Conservation (phyloP, 1,284 basidiomycete genomes). For the Puccinia coronata region DNA sequence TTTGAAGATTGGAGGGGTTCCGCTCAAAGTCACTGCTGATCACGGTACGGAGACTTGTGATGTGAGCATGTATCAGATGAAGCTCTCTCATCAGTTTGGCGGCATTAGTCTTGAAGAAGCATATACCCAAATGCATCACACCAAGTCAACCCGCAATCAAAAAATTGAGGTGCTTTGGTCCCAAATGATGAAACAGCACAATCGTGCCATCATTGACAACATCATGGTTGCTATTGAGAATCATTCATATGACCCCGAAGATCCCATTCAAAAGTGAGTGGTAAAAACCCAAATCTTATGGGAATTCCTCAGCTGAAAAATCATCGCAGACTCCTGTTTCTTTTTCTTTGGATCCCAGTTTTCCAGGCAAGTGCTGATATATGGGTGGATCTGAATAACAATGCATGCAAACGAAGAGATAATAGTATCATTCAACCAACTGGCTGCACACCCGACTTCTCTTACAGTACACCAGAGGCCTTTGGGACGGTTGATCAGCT, state of each 20-base stretch:
- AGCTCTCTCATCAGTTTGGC: not conserved
- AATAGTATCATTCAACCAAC: not conserved
- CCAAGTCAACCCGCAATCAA: not conserved
- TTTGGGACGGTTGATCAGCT: not conserved
- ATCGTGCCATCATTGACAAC: not conserved
- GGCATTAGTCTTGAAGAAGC: not conserved
- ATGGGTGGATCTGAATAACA: not conserved
- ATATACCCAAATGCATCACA: not conserved
- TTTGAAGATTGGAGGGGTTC: no score
- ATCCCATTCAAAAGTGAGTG: not conserved
- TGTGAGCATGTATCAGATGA: not conserved
- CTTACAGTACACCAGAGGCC: not conserved
- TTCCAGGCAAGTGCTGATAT: not conserved
- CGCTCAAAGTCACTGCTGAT: no score
- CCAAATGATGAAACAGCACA: no score
- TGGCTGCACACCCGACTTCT: not conserved
- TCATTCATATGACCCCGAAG: not conserved
- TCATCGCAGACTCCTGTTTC: not conserved
- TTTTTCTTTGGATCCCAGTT: not conserved
- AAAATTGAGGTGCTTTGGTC: no score
- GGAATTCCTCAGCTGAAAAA: not conserved
- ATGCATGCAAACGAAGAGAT: not conserved
- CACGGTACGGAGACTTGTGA: no score
- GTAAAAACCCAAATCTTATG: no score
- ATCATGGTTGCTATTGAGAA: not conserved